Base-by-base conservation (phyloP, 1,284 basidiomycete species). In the Melampsora abietis-canadensis region DNA sequence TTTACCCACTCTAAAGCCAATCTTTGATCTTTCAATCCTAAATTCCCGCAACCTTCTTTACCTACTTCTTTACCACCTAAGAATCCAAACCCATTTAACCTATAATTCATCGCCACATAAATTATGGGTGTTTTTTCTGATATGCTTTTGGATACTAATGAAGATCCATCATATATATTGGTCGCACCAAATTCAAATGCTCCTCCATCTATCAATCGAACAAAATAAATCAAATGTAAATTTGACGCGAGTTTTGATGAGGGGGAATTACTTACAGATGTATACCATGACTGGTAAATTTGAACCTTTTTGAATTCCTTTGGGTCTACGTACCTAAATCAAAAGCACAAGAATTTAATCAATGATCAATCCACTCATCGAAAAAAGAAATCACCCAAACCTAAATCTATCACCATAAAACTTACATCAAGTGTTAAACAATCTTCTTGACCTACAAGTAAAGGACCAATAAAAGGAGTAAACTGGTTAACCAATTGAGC, bases 1-100 rank as follows among this genome's bases (percentile, higher is more conserved):
- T 61, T 79, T 27, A 81, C 77, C 59, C 59, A 61, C 19, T 61
- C 62, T 27, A 82, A 77, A 2, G 79, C 81, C 37, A 79, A 76
- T n/a, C 80, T 77, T 72, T 81, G 77, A 77, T 31, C 77, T 63
- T 79, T 78, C 19, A 86, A 79, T 5, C 86, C 86, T 4, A 86
- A 80, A 77, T 87, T 87, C 4, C 84, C 84, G 0, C 85, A 81
- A 0, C 84, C 84, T 40, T 83, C 85, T 0, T 79, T 83, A 66
- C 84, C 84, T 5, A 85, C 82, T 77, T 86, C 84, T 73, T 85
- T 78, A 24, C 86, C 82, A 1, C 84, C 84, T 54, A 86, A 77
- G 77, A 87, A 87, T 6, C 4, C 85, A 84, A 75, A 83, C 84
- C 0, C 31, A 6, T 61, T 54, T 1, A 21, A n/a, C 12, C 62